Base-by-base conservation (phyloP, 768 basidiomycete genomes). In the Clitopilus passeckerianus region DNA sequence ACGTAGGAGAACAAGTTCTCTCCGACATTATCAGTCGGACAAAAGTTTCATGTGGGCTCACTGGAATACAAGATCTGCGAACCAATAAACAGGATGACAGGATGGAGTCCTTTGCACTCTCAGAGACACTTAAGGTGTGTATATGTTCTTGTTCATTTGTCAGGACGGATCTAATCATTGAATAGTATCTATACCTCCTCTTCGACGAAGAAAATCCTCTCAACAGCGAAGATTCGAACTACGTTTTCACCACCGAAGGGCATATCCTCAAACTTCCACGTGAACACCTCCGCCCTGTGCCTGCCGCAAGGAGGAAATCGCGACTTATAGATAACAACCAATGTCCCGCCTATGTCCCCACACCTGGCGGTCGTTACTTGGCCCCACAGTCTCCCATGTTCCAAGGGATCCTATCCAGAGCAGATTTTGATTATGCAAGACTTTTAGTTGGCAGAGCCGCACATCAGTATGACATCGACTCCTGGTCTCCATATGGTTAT, bases 51-150 rank as follows among this genome's bases (percentile, higher is more conserved):
- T 98, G 96, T 69, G 96, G 96, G 1, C 77, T 98, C 50, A 82
- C 90, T 5, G 87, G 91, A 7, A 86, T 98, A 59, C 77, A 80
- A 63, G 90, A 97, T 71, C 80, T 98, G 1, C 79, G 87, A 43
- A 86, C 79, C 30, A 90, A 92, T 64, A 78, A 85, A 65, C 84
- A 83, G 16, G 93, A 95, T 63, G 93, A 98, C 67, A 84, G 96
- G 60, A 98, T 98, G 97, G 97, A 98, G 71, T 93, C 91, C 5
- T 99, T 98, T 71, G 86, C 86, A n/a, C 78, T 98, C 33, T 94
- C 92, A 2, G 95, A 96, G 74, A 94, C 94, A 0, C 75, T 97
- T 53, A 96, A 95, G 81, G 93, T 89, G 60, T 33, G 72, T 41
- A 12, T 50, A 12, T 50, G 22, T 23, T 4, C 12, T 16, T 10